These are phyloP conservation scores for Dovyalis caffra DNA, from an alignment of 345 rosid species.

Conservation along the genomic window DNA sequence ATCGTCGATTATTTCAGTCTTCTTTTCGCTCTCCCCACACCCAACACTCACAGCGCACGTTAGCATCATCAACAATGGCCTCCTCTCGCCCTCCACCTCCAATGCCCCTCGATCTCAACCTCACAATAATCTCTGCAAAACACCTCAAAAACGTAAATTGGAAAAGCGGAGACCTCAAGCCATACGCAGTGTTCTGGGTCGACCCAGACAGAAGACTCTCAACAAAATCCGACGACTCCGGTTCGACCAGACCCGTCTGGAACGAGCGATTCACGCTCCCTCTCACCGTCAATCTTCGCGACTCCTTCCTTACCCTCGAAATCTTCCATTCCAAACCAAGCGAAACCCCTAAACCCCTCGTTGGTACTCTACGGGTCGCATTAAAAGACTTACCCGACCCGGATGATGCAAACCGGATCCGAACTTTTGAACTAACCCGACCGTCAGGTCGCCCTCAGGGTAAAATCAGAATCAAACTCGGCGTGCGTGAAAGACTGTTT, in stretches of 20 bases:
- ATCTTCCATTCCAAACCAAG: constrained; percentile 58
- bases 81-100: constrained; percentile 26
- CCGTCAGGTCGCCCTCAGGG: constrained; percentile 70
- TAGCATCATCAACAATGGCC: constrained; percentile 31
- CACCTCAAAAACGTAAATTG: constrained; percentile 68
- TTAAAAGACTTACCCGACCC: constrained; percentile 29
- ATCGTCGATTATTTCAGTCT: neutral
- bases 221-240: constrained; percentile 41
- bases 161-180: constrained; percentile 44
- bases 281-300: constrained; percentile 25
- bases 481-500: constrained; percentile 39
- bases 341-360: constrained; percentile 55
- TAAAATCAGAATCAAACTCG: constrained; percentile 47
- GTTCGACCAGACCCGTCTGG: constrained; percentile 42
- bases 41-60: constrained; percentile 1
- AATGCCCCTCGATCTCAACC: constrained; percentile 39
- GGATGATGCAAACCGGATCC: constrained; percentile 23
- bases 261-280: constrained; percentile 42
- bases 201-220: constrained; percentile 46
- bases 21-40: neutral
- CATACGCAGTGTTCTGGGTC: constrained; percentile 53
- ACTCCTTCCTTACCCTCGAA: constrained; percentile 41
- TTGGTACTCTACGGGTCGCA: constrained; percentile 42
- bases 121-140: constrained; percentile 53
- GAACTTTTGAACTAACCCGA: constrained; percentile 35